Evolutionary conservation across 306 rosid species (phyloP).

Genomic region (Medicago lupulina): DNA sequence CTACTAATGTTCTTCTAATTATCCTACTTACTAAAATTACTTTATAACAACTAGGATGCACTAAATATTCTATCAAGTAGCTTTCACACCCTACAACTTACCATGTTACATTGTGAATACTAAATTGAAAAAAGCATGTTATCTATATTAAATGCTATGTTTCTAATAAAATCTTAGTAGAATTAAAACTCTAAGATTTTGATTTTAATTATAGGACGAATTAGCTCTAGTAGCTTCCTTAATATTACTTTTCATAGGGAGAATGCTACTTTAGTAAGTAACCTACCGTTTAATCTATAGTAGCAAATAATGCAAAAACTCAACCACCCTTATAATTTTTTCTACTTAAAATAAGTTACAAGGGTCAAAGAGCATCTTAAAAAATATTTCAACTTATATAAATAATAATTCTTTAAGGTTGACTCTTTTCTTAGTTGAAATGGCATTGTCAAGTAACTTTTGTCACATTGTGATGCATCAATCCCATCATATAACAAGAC

Average conservation of each 20-base stretch:
- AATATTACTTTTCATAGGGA: conserved; percentile 18
- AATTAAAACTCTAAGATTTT: neutral
- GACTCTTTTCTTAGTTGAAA: conserved; percentile 64
- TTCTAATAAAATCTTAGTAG: conserved; percentile 1
- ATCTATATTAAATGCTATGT: conserved; percentile 7
- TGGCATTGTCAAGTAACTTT: conserved; percentile 53
- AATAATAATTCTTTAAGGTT: conserved; percentile 63
- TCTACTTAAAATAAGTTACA: conserved; percentile 33
- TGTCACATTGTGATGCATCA: conserved; percentile 61
- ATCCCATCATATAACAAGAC: conserved; percentile 66
- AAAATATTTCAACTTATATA: too few relatives aligned
- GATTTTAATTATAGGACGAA: conserved; percentile 26
- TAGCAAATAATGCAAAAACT: conserved; percentile 43
- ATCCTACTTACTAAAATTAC: neutral
- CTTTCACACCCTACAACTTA: conserved; percentile 16
- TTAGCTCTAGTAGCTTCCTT: conserved; percentile 6
- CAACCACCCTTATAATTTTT: conserved; percentile 47
- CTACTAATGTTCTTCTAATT: conserved; percentile 26
- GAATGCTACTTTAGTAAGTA: conserved; percentile 52
- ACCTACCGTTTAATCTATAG: conserved; percentile 46
- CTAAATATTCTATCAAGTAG: neutral
- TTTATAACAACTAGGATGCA: neutral
- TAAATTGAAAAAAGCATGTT: neutral
- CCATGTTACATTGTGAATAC: neutral
- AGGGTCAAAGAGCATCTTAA: conserved; percentile 28